Conservation (phyloP, 305 asterid species). For the Fraxinus angustifolia region DNA sequence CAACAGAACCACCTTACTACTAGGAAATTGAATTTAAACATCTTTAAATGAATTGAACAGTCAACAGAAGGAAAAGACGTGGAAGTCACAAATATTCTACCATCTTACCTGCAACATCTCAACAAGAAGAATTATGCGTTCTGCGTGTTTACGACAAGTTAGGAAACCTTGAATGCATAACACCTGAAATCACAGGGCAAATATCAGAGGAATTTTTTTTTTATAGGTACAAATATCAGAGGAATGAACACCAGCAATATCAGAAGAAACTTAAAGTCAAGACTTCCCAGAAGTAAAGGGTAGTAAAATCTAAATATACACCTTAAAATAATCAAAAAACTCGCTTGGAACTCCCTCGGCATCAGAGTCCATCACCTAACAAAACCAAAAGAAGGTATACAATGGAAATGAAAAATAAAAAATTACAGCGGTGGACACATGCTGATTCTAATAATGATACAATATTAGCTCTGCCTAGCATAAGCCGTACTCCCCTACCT, state of each 20-base stretch:
- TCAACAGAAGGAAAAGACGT: background rate
- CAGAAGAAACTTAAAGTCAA: conserved; percentile 1
- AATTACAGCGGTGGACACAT: background rate
- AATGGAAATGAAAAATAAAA: background rate
- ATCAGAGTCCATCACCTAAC: conserved; percentile 95
- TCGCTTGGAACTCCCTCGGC: conserved; percentile 99
- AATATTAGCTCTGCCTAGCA: conserved; percentile 12
- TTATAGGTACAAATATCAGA: background rate
- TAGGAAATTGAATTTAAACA: conserved; percentile 5
- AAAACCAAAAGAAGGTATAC: conserved; percentile 3
- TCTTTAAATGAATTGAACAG: background rate
- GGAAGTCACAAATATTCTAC: background rate
- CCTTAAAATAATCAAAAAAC: conserved; percentile 93
- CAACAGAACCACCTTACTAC: background rate
- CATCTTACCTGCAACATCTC: conserved; percentile 89
- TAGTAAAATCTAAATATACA: conserved; percentile 24
- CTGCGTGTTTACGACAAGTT: conserved; percentile 94
- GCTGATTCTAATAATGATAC: conserved; percentile 7
- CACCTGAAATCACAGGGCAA: conserved; percentile 50
- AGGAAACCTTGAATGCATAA: conserved; percentile 94
- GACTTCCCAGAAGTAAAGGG: background rate
- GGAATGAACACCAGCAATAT: conserved; percentile 17
- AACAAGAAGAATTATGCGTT: conserved; percentile 93
- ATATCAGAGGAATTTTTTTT: background rate
- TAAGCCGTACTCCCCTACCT: conserved; percentile 42